Base-by-base conservation (phyloP, 192 early-diverging fungal species). In the Ambispora gerdemannii region DNA sequence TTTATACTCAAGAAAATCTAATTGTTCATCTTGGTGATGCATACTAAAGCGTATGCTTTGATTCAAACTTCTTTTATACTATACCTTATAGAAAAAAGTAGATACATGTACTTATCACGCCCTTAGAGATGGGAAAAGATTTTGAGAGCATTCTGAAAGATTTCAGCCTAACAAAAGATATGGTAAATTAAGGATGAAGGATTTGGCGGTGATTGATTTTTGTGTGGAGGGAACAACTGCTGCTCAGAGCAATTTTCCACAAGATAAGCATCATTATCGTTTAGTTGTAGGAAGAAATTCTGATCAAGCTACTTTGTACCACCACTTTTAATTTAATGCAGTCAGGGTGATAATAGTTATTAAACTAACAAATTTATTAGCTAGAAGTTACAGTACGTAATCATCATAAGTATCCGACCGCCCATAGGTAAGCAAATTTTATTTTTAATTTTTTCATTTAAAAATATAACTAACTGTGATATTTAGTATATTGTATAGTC, bases 91-190 rank as follows among this genome's bases (percentile, higher is more conserved):
- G n/a, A n/a, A n/a, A n/a, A n/a, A n/a, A n/a, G n/a, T n/a, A n/a
- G n/a, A n/a, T n/a, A n/a, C n/a, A n/a, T n/a, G n/a, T n/a, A n/a
- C n/a, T n/a, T n/a, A n/a, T n/a, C n/a, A n/a, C n/a, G n/a, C n/a
- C n/a, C 17, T 55, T 55, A 55, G 32, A 15, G 65, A 55, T 55
- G 53, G 53, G 25, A 55, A 55, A 25, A 55, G n/a, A 55, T 22
- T 55, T 20, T n/a, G n/a, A 55, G 53, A 55, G 24, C 53, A 55
- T 55, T 55, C 53, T 55, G 53, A 55, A 55, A 55, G 53, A 55
- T 55, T 55, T 55, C 53, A 55, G n/a, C 53, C 53, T 55, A 20
- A 20, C 4, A 55, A 55, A 55, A 55, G 53, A 55, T 55, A 55
- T 55, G n/a, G 53, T 55, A 6, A 20, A 20, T 11, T 55, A 55